Conservation (phyloP, 805 yeast genomes). For the Tetrapisispora nanseiensis region DNA sequence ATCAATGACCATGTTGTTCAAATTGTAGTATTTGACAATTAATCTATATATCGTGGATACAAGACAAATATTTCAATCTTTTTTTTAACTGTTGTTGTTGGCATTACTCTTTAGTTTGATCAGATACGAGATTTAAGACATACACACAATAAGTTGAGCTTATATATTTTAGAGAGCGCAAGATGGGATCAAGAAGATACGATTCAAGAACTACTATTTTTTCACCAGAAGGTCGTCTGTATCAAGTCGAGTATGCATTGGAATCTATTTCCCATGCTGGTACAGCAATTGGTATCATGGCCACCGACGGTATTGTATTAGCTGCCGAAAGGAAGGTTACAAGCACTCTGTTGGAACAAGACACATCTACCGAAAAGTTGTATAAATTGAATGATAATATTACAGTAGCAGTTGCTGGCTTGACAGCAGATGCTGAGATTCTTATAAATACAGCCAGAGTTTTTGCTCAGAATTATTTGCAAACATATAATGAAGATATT, state of each 20-base stretch:
- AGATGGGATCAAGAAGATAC: conserved; percentile 87
- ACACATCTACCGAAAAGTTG: conserved; percentile 85
- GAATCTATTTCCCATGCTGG: conserved; percentile 98
- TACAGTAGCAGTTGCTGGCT: conserved; percentile 94
- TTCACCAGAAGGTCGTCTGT: conserved; percentile 96
- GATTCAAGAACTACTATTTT: conserved; percentile 97
- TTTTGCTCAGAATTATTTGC: conserved; percentile 73
- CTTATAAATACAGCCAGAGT: conserved; percentile 81
- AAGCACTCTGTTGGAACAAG: conserved; percentile 85
- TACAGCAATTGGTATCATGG: conserved; percentile 88
- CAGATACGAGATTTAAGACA: no score
- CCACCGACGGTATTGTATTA: conserved; percentile 80
- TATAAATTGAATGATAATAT: conserved; percentile 74
- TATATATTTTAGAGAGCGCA: no score
- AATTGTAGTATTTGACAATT: no score
- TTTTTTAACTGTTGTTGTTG: no score
- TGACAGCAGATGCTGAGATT: conserved; percentile 93
- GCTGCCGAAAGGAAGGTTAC: conserved; percentile 97
- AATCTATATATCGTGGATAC: no score
- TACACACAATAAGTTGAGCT: no score
- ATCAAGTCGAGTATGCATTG: conserved; percentile 94
- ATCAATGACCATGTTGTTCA: no score
- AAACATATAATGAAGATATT: conserved; percentile 81
- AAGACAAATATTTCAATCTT: no score
- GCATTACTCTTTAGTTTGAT: no score